Percentiles rank a stretch among this genome's conserved stretches.
Evolutionary conservation across 2,329 filamentous ascomycete genomes (phyloP).

Genomic region (Knufia petricola): DNA sequence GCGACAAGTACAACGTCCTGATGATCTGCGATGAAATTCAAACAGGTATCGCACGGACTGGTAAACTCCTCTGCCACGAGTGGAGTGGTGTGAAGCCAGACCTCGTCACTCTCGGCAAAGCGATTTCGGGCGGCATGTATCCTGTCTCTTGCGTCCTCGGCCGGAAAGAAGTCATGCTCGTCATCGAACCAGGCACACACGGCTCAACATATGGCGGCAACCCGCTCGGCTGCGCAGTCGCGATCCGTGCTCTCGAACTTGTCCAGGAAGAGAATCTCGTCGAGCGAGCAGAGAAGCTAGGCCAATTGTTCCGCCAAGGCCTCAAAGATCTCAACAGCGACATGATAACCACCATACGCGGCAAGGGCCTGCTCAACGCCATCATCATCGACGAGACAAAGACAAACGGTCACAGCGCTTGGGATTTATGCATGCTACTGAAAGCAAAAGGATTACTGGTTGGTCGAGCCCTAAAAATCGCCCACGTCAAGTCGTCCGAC

Average conservation of each 20-base stretch:
- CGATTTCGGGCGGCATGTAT: slow-evolving; percentile 97
- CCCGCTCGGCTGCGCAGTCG: slow-evolving; percentile 87
- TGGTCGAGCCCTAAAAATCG: slow-evolving; percentile 40
- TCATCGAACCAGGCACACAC: slow-evolving; percentile 90
- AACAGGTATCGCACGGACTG: slow-evolving; percentile 91
- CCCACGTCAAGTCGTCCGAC: slow-evolving; percentile 25
- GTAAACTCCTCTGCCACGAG: slow-evolving; percentile 84
- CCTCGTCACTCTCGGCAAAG: slow-evolving; percentile 89
- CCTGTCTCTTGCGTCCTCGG: slow-evolving; percentile 91
- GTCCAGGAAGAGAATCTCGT: slow-evolving; percentile 86
- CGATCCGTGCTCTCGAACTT: slow-evolving; percentile 87
- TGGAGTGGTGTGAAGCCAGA: slow-evolving; percentile 95
- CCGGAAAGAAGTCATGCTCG: slow-evolving; percentile 85
- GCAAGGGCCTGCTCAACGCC: slow-evolving; percentile 90
- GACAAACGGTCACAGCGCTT: slow-evolving; percentile 76
- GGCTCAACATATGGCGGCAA: slow-evolving; percentile 98
- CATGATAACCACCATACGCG: slow-evolving; percentile 72
- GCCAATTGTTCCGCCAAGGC: slow-evolving; percentile 72
- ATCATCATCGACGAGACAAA: slow-evolving; percentile 89
- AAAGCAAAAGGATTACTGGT: slow-evolving; percentile 92
- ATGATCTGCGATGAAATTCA: slow-evolving; percentile 98
- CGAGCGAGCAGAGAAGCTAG: slow-evolving; percentile 69
- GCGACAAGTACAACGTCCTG: slow-evolving; percentile 89
- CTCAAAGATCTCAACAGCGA: slow-evolving; percentile 66
- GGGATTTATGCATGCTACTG: slow-evolving; percentile 92